Conservation (phyloP, 1,139 yeast genomes). For the Yamadazyma triangularis region DNA sequence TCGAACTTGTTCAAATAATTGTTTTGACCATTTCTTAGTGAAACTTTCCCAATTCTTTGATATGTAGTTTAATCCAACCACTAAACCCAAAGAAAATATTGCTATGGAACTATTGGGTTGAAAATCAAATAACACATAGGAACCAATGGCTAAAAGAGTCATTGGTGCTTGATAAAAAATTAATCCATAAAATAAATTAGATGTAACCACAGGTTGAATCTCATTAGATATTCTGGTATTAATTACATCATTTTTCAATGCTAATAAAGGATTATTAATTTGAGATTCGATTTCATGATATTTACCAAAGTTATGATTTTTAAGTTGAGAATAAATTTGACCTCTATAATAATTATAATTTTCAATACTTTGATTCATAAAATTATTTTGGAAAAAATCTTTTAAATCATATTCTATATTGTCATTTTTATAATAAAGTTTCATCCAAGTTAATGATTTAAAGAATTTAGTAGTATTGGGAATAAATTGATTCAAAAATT, state of each 20-base stretch:
- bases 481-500: constrained; percentile 31
- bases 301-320: constrained; percentile 19
- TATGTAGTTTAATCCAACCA: constrained; percentile 40
- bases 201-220: constrained; percentile 37
- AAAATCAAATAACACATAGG: constrained; percentile 35
- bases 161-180: constrained; percentile 39
- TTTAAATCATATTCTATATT: constrained; percentile 44
- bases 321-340: constrained; percentile 25
- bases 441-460: constrained; percentile 40
- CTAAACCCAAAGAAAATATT: constrained; percentile 36
- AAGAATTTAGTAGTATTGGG: constrained; percentile 31
- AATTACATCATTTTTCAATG: constrained; percentile 27
- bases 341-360: constrained; percentile 36
- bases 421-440: constrained; percentile 39
- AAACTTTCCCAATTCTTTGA: constrained; percentile 35
- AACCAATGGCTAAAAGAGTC: constrained; percentile 24
- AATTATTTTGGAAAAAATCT: constrained; percentile 31
- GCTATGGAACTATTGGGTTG: constrained; percentile 31
- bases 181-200: constrained; percentile 26
- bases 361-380: constrained; percentile 40
- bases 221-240: constrained; percentile 24
- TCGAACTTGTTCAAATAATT: constrained; percentile 33
- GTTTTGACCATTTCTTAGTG: constrained; percentile 23
- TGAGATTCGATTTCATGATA: constrained; percentile 9
- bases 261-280: constrained; percentile 27